Evolutionary conservation across 108 stramenopile species (phyloP), one percentile per base, ranked within the genome.

Genomic region (Hondaea fermentalgiana): DNA sequence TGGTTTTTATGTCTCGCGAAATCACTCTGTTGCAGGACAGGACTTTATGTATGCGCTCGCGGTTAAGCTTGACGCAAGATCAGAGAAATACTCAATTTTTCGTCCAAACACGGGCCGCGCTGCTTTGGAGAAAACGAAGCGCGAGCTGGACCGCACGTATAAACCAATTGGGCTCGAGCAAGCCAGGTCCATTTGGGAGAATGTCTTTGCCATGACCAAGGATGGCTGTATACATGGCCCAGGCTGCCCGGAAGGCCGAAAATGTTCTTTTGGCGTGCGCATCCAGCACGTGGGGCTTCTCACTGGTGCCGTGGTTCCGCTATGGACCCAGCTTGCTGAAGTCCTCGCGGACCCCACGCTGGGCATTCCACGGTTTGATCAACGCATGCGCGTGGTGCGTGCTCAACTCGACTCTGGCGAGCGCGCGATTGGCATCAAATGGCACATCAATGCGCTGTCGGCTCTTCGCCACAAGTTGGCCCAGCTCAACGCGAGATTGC

Each of bases 61-160:
- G 12, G 4, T 69, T 3, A 69, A 69, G 64, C 64, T 69, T 8
- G 64, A 69, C 42, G 21, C 64, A 23, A 14, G 64, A 28, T 69
- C 64, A 16, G 64, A 69, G 25, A 69, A 42, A 17, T 69, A 69
- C 4, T n/a, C 76, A 1, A 53, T 83, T 23, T 47, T 83, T 2
- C 76, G 76, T 12, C 76, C 76, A 83, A 83, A 83, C 23, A 83
- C 76, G 3, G 76, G 76, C 10, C 76, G 76, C 28, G 45, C 76
- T 8, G n/a, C n/a, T 6, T 12, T 53, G 49, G 76, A 83, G 23
- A 47, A 12, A 17, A 83, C 76, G 16, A 47, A 53, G 12, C 6
- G 49, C 12, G 6, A 83, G 10, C 76, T 83, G 17, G 16, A 35
- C 6, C 49, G 12, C n/a, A 83, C 51, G 76, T 83, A 83, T 23